Evolutionary conservation across 371 early-diverging fungal genomes (phyloP), one percentile per base, ranked within the genome.

Genomic region (Massospora cicadina): DNA sequence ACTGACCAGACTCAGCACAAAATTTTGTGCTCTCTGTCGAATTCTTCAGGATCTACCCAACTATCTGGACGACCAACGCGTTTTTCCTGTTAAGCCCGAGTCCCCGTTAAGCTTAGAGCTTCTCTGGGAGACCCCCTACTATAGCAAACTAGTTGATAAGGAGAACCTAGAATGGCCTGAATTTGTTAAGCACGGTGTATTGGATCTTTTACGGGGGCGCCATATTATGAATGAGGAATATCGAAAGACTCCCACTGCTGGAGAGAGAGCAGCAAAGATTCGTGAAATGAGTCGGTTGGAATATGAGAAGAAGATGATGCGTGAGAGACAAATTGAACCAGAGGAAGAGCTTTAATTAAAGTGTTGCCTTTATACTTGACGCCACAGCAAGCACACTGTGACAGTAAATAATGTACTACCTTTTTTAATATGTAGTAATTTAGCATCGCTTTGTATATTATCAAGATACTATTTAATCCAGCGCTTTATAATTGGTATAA

Each of bases 1-100:
- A 30, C 32, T 13, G 55, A 63, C 24, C 63, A 63, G 29, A 30
- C 55, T 54, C 54, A 63, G 55, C 63, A 63, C 28, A 63, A 63
- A 54, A 53, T 63, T 54, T n/a, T 24, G 12, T 54, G 63, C 63
- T 2, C 17, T 54, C 21, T 63, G 63, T 54, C 32, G 63, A 17
- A 27, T 63, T 54, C 29, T 63, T 17, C n/a, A 23, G 17, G 63
- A 63, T n/a, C 55, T 63, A 31, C 63, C 63, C 2, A 26, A 53
- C 23, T 55, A 54, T 27, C 3, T 55, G 28, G 25, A 63, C 2
- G 43, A 63, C n/a, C 21, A 7, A 2, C 24, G 29, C 10, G 63
- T 63, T 54, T 63, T 63, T 25, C 63, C 63, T 13, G 53, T 54
- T 17, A 7, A 24, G 25, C n/a, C 55, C 30, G 28, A 54, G 10